These are phyloP conservation scores for Mycena floridula DNA, from an alignment of 768 basidiomycete species.

Conservation along the genomic window DNA sequence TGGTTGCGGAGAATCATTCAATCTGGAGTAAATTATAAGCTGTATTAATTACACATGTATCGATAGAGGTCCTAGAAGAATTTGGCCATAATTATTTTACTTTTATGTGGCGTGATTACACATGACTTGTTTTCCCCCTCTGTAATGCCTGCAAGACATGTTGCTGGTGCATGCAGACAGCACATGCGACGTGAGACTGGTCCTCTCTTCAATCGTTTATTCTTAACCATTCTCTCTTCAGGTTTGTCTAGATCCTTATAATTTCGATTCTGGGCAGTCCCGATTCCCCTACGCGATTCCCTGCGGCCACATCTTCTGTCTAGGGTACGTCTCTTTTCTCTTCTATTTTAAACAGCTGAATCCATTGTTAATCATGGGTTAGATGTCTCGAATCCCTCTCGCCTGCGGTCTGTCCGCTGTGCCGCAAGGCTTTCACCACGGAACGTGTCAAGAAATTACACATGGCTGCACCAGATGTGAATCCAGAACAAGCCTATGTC, in stretches of 20 bases:
- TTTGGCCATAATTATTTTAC: no score
- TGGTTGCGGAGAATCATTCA: constrained; percentile 92
- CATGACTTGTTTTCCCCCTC: no score
- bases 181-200: no score
- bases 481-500: constrained; percentile 29
- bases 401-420: constrained; percentile 57
- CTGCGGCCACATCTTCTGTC: constrained; percentile 76
- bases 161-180: no score
- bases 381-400: constrained; percentile 51
- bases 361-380: constrained; percentile 2
- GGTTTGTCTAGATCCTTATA: no score
- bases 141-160: no score
- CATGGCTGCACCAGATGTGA: constrained; percentile 41
- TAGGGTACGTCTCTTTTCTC: constrained; percentile 37
- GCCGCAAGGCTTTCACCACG: constrained; percentile 53
- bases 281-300: constrained; percentile 72
- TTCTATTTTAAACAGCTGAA: constrained; percentile 5
- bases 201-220: no score
- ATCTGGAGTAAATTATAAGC: constrained; percentile 32
- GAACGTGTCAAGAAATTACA: constrained; percentile 62
- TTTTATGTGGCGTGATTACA: no score
- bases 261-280: no score
- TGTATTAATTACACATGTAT: constrained; percentile 2
- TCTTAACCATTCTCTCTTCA: no score
- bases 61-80: constrained; percentile 4